Percentiles rank a stretch among this genome's conserved stretches.
These are phyloP conservation scores for Alternaria rosae DNA, from an alignment of 2,329 filamentous ascomycete species.

Conservation along the genomic window DNA sequence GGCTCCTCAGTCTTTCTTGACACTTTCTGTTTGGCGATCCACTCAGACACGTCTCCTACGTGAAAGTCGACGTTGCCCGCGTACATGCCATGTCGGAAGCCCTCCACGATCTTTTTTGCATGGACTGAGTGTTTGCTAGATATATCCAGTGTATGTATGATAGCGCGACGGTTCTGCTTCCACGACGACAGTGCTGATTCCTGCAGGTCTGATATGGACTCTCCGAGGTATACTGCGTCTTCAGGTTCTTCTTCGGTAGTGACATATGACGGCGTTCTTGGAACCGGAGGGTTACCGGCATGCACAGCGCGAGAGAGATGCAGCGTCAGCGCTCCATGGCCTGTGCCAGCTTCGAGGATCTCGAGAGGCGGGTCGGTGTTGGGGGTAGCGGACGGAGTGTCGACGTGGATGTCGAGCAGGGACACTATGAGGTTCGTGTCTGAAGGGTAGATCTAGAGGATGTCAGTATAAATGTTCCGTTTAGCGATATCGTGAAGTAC, in stretches of 20 bases:
- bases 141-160: slow-evolving; percentile 79
- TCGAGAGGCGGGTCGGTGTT: slow-evolving; percentile 62
- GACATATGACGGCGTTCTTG: slow-evolving; percentile 34
- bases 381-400: slow-evolving; percentile 45
- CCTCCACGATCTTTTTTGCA: slow-evolving; percentile 69
- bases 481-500: slow-evolving; percentile 27
- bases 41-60: slow-evolving; percentile 69
- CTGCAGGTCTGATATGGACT: slow-evolving; percentile 42
- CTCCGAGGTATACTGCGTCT: slow-evolving; percentile 43
- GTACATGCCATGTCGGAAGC: slow-evolving; percentile 76
- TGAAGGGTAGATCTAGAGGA: slow-evolving; percentile 71
- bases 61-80: slow-evolving; percentile 76
- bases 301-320: slow-evolving; percentile 79
- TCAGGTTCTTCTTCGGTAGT: slow-evolving; percentile 29
- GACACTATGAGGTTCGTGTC: slow-evolving; percentile 79
- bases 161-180: slow-evolving; percentile 63
- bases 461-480: slow-evolving; percentile 10
- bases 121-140: slow-evolving; percentile 67
- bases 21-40: slow-evolving; percentile 61
- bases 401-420: slow-evolving; percentile 75
- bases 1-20: slow-evolving; percentile 52
- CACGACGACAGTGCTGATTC: slow-evolving; percentile 43
- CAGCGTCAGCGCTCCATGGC: slow-evolving; percentile 80
- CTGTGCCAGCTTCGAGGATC: slow-evolving; percentile 84
- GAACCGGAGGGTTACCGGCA: slow-evolving; percentile 69